A percentile compares a stretch with the other conserved stretches of the same genome.
phyloP scores from a whole-genome alignment of 176 grass and related monocot species.

The Bonia amplexicaulis region DNA sequence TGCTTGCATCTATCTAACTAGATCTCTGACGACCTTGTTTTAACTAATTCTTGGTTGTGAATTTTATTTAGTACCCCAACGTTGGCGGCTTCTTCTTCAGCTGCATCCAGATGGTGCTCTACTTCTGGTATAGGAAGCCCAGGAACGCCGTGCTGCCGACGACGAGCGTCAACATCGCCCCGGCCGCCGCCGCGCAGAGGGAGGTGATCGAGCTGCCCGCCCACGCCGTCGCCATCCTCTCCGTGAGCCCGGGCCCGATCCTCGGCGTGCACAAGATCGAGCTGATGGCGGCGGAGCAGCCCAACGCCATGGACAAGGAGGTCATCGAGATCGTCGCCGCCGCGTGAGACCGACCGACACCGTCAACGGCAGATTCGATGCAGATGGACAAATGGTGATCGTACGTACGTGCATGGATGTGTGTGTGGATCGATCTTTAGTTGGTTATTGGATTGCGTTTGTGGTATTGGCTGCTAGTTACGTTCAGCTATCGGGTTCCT shows the following conservation, averaged over 20 bases:
- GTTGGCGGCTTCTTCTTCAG: constrained; percentile 75
- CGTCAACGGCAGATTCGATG: neutral
- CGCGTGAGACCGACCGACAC: constrained; percentile 6
- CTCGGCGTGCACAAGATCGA: constrained; percentile 65
- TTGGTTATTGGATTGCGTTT: neutral
- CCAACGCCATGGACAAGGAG: neutral
- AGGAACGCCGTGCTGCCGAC: constrained; percentile 37
- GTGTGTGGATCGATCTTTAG: neutral
- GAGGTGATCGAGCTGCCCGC: constrained; percentile 45
- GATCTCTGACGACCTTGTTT: neutral
- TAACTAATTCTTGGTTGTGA: neutral
- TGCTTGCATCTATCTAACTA: neutral
- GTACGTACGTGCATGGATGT: neutral
- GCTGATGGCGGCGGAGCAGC: constrained; percentile 3
- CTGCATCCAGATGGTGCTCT: constrained; percentile 70
- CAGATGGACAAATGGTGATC: neutral
- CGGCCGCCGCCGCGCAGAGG: neutral
- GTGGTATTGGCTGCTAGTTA: neutral
- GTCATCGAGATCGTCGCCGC: constrained; percentile 46
- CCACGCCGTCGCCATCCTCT: constrained; percentile 49
- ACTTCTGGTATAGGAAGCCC: constrained; percentile 60
- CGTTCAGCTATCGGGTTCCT: neutral
- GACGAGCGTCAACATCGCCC: neutral
- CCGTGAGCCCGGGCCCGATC: constrained; percentile 54
- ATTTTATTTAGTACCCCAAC: constrained; percentile 58